These are phyloP conservation scores for Cucurbita pepo DNA, from an alignment of 306 rosid genomes.

Conservation along the genomic window DNA sequence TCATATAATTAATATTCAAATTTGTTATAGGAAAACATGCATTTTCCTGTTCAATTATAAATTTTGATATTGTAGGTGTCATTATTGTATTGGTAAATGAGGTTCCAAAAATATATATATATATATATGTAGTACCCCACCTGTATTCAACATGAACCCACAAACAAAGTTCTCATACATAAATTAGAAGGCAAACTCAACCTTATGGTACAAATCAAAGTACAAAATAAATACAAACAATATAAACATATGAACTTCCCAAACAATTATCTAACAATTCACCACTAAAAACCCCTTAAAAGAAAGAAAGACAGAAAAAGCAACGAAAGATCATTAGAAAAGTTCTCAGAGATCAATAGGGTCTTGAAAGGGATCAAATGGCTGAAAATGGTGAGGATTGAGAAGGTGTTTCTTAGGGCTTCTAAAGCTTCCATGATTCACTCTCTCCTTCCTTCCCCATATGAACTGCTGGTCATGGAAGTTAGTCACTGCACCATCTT, in stretches of 20 bases:
- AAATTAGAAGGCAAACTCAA: background rate
- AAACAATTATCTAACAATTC: background rate
- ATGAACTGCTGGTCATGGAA: background rate
- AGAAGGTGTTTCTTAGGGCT: background rate
- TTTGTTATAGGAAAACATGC: background rate
- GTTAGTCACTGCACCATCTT: background rate
- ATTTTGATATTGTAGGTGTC: background rate
- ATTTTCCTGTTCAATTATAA: background rate
- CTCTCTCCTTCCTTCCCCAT: background rate
- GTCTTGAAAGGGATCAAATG: background rate
- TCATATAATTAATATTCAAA: background rate
- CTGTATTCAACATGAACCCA: background rate
- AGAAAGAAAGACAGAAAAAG: background rate
- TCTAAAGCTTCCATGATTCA: constrained; percentile 4
- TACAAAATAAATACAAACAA: background rate
- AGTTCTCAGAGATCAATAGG: background rate
- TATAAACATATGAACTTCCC: background rate
- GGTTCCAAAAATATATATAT: background rate
- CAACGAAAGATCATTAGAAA: background rate
- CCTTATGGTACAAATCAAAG: background rate
- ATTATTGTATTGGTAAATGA: background rate
- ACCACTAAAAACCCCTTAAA: background rate
- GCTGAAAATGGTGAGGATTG: background rate
- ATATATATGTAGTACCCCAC: background rate
- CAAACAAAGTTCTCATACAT: background rate